Base-by-base conservation (phyloP, 1,139 yeast genomes). In the Suhomyces maxii region DNA sequence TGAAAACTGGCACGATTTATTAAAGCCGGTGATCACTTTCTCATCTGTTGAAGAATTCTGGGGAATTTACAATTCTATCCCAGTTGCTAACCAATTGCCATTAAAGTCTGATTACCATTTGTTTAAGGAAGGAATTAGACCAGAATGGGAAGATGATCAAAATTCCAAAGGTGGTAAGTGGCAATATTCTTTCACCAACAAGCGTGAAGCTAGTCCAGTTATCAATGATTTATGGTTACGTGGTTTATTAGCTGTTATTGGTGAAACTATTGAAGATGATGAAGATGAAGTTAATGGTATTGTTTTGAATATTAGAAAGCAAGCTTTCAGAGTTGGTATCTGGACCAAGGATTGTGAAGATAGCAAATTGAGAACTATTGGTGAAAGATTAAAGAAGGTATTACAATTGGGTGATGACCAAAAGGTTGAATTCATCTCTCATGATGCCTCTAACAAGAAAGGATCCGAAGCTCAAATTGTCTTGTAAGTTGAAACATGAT, bases 31-130 rank as follows among this genome's bases (percentile, higher is more conserved):
- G 44, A 95, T 91, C 58, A 83, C 96, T 32, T 89, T 93, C 59
- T 80, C 85, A 44, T 84, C 97, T 28, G 98, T 93, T 41, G 99
- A 93, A 74, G 98, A 93, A 70, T 93, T 93, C 75, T 93, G 99
- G 99, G 99, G 99, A 26, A 87, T 91, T 56, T 89, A 84, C 77
- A 93, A 93, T 71, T 87, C 96, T 45, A 86, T 93, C 59, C 98
- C 99, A 54, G 84, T 84, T 60, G 97, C 97, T 46, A 82, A 84
- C 56, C 97, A 90, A 65, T 80, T 93, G 64, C 98, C 98, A 54
- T 69, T 86, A 60, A 89, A 86, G 70, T 88, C 97, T 11, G 99
- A 95, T 69, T 93, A 93, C 73, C 97, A 95, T 67, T 82, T 93
- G 64, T 93, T 95, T 78, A 88, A 93, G 73, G 88, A 87, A 65